These are phyloP conservation scores for Simplicillium aogashimaense DNA, from an alignment of 2,329 filamentous ascomycete species.

Conservation along the genomic window DNA sequence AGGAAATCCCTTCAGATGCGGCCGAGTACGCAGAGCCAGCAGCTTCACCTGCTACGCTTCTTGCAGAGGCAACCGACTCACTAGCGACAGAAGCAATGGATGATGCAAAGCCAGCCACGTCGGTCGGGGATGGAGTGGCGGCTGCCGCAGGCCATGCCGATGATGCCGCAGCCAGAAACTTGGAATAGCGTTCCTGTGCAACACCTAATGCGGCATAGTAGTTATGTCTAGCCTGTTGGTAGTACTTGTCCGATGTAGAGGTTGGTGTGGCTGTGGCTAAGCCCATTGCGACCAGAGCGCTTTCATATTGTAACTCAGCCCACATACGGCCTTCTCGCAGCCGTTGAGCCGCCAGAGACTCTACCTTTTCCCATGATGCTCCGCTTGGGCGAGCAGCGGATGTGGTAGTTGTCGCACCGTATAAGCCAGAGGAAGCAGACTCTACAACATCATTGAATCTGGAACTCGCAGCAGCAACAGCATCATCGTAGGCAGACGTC, in stretches of 20 bases:
- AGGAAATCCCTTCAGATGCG: conserved; percentile 30
- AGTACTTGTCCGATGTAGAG: conserved; percentile 36
- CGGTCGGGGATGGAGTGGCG: conserved; percentile 13
- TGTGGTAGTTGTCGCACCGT: conserved; percentile 30
- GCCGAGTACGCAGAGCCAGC: conserved; percentile 40
- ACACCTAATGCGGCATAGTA: conserved; percentile 73
- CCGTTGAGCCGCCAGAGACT: conserved; percentile 59
- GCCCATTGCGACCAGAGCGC: conserved; percentile 55
- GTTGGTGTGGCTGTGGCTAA: conserved; percentile 48
- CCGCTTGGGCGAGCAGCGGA: conserved; percentile 11
- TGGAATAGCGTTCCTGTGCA: conserved; percentile 69
- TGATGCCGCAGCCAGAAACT: conserved; percentile 63
- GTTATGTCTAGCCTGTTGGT: conserved; percentile 50
- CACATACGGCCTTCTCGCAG: conserved; percentile 60
- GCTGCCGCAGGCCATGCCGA: conserved; percentile 17
- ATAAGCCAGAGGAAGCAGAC: conserved; percentile 38
- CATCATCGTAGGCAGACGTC: conserved; percentile 57
- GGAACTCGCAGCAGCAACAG: conserved; percentile 51
- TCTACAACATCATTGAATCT: conserved; percentile 45
- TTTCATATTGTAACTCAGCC: conserved; percentile 63
- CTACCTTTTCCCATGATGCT: conserved; percentile 37
- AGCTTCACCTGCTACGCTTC: conserved; percentile 35
- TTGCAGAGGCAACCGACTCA: conserved; percentile 33
- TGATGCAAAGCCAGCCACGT: conserved; percentile 35
- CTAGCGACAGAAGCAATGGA: conserved; percentile 28